phyloP scores from a whole-genome alignment of 2,329 filamentous ascomycete species.

The Penicillium sp. region DNA sequence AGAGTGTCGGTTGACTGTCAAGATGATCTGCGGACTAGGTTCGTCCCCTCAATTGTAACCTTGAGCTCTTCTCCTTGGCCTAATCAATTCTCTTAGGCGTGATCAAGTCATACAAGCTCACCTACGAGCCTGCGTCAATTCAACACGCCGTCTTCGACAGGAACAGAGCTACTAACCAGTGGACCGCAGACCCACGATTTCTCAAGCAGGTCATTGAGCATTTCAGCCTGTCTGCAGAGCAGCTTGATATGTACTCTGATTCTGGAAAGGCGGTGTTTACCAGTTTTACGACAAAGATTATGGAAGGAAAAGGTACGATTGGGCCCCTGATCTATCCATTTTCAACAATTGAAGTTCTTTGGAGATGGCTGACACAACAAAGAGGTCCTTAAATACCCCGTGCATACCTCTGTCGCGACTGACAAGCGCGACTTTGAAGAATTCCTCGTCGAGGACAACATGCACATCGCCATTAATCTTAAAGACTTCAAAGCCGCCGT shows the following conservation, averaged over 20 bases:
- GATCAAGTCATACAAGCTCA: slow-evolving; percentile 69
- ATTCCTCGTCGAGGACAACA: slow-evolving; percentile 63
- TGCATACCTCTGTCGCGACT: slow-evolving; percentile 68
- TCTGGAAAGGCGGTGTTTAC: slow-evolving; percentile 66
- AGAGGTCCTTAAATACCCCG: slow-evolving; percentile 69
- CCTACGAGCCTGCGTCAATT: slow-evolving; percentile 66
- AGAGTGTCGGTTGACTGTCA: slow-evolving; percentile 66
- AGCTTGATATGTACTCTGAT: slow-evolving; percentile 66
- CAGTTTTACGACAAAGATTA: slow-evolving; percentile 70
- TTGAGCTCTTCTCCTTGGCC: slow-evolving; percentile 10
- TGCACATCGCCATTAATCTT: slow-evolving; percentile 68
- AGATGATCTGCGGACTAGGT: slow-evolving; percentile 68
- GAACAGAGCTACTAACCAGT: slow-evolving; percentile 61
- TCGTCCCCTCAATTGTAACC: slow-evolving; percentile 12
- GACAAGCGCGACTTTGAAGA: slow-evolving; percentile 67
- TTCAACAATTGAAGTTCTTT: not conserved
- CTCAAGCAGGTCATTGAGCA: slow-evolving; percentile 68
- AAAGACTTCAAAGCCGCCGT: slow-evolving; percentile 72
- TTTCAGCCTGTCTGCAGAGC: slow-evolving; percentile 68
- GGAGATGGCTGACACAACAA: not conserved
- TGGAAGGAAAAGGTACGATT: slow-evolving; percentile 62
- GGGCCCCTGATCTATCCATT: not conserved
- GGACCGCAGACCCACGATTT: slow-evolving; percentile 63
- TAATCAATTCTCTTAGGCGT: slow-evolving; percentile 54
- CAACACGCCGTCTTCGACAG: slow-evolving; percentile 70